A percentile compares a stretch with the other conserved stretches of the same genome.
These are phyloP conservation scores for Pseudogymnoascus sp. DNA, from an alignment of 2,329 filamentous ascomycete genomes.

Conservation along the genomic window DNA sequence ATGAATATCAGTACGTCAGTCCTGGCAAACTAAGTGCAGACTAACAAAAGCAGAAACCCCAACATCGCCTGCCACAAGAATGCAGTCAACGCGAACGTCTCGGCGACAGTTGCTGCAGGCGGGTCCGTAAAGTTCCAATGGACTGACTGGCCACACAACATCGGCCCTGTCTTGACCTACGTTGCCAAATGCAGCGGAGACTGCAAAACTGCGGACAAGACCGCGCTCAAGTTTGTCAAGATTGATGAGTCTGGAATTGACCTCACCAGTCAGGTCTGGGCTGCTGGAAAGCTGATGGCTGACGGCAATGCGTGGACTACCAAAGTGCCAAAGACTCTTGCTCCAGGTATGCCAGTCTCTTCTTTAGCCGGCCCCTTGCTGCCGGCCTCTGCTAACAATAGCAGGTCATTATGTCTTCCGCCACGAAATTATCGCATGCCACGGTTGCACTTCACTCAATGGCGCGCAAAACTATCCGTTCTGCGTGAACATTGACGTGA, in stretches of 20 bases:
- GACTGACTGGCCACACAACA: slow-evolving; percentile 61
- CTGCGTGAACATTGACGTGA: slow-evolving; percentile 37
- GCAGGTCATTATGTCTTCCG: slow-evolving; percentile 34
- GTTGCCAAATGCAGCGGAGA: slow-evolving; percentile 31
- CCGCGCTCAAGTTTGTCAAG: slow-evolving; percentile 18
- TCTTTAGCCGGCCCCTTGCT: slow-evolving; percentile 15
- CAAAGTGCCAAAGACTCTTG: background rate
- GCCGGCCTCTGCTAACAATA: slow-evolving; percentile 18
- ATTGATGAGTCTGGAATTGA: slow-evolving; percentile 5
- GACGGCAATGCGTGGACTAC: slow-evolving; percentile 5
- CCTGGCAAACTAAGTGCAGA: background rate
- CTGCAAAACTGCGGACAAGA: slow-evolving; percentile 36
- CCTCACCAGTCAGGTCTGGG: slow-evolving; percentile 1
- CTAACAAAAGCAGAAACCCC: slow-evolving; percentile 20
- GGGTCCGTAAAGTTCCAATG: slow-evolving; percentile 52
- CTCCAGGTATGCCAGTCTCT: background rate
- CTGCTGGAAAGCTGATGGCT: background rate
- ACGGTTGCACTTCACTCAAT: slow-evolving; percentile 29
- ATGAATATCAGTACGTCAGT: slow-evolving; percentile 34
- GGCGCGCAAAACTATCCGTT: slow-evolving; percentile 39
- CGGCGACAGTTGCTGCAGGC: slow-evolving; percentile 55
- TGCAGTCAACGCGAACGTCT: slow-evolving; percentile 43
- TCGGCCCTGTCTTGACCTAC: slow-evolving; percentile 32
- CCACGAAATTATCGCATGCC: slow-evolving; percentile 40
- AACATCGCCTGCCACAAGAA: slow-evolving; percentile 58